Percentiles rank a stretch among this genome's conserved stretches.
Conservation (phyloP, 768 basidiomycete species). For the Grammothele lineata region DNA sequence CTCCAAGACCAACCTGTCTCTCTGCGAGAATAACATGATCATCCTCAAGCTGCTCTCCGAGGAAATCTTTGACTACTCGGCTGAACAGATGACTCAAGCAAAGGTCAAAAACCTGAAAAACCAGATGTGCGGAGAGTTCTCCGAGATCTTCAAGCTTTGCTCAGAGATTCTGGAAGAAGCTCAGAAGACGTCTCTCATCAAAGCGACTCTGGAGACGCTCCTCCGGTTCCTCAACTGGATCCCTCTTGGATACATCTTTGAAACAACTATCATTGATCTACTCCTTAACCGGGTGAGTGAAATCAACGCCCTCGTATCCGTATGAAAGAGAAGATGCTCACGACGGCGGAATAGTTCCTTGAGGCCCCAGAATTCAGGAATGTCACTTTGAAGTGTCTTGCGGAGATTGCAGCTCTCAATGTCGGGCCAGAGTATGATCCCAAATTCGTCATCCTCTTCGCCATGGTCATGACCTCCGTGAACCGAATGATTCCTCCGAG, state of each 20-base stretch:
- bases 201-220: conserved; percentile 90
- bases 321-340: too few species aligned
- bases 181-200: conserved; percentile 93
- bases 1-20: conserved; percentile 90
- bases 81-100: conserved; percentile 96
- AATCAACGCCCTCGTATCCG: too few species aligned
- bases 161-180: conserved; percentile 96
- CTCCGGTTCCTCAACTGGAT: conserved; percentile 99
- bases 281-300: conserved; percentile 79
- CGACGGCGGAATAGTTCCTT: conserved; percentile 78
- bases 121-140: conserved; percentile 96
- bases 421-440: conserved; percentile 96
- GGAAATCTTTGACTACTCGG: conserved; percentile 98
- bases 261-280: conserved; percentile 94
- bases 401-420: conserved; percentile 92
- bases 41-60: conserved; percentile 96
- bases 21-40: conserved; percentile 99
- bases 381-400: conserved; percentile 92
- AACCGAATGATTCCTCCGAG: conserved; percentile 96
- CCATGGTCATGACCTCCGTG: conserved; percentile 96
- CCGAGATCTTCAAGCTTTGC: conserved; percentile 97
- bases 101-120: conserved; percentile 98
- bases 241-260: conserved; percentile 97
- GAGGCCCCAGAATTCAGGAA: conserved; percentile 97
- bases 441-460: conserved; percentile 96